Base-by-base conservation (phyloP, 345 rosid genomes). In the Excoecaria cochinchinensis region DNA sequence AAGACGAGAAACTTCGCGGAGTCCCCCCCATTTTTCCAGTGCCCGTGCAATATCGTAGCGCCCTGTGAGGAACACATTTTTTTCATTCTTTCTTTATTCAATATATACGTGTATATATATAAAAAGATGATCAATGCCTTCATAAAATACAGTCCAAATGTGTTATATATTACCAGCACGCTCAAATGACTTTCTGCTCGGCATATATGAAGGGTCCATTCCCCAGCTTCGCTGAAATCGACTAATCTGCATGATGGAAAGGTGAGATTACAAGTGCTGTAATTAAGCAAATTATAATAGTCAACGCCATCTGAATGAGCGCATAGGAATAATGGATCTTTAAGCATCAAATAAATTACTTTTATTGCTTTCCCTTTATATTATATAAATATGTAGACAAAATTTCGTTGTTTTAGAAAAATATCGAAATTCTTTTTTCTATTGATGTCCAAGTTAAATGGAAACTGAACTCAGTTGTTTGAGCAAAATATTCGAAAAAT, bases 11-110 rank as follows among this genome's bases (percentile, higher is more conserved):
- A 92, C 97, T 84, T 95, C 93, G 38, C 85, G 95, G 21, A 92
- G 84, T 8, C 98, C 98, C 19, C 99, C 98, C 97, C 99, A 95
- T 83, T 95, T 95, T 89, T 95, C 99, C 19, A 92, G 79, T 68
- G 98, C 97, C 4, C 98, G 87, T 1, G 99, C 99, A 25, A 95
- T 95, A 85, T 95, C 98, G 69, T 90, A 95, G 17, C 98, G 90
- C 67, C 99, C 99, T 95, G 82, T 48, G 8, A n/a, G n/a, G 5
- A 44, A 44, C 5, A 44, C 10, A 6, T 44, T 44, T 44, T 3
- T 44, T 44, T 44, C 1, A 60, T 67, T 10, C 17, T 4, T 70
- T n/a, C 17, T 16, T 55, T 0, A 31, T 31, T 31, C 31, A n/a
- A n/a, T n/a, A n/a, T n/a, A n/a, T n/a, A n/a, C 19, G n/a, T 15